Base-by-base conservation (phyloP, 495 filamentous ascomycete genomes). In the Trichoderma virens region DNA sequence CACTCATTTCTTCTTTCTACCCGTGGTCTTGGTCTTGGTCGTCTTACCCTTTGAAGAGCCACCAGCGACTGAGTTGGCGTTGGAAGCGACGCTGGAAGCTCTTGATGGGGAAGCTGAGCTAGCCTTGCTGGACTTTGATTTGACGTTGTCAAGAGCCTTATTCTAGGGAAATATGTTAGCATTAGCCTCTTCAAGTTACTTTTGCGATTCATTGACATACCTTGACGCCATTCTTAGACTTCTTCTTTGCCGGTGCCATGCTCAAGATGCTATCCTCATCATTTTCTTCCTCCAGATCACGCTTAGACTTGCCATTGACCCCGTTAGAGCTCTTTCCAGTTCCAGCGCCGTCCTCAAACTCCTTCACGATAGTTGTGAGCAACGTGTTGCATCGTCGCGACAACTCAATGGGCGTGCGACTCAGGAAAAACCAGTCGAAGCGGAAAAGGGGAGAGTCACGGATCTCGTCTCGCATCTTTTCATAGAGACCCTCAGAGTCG, bases 391-490 rank as follows among this genome's bases (percentile, higher is more conserved):
- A 98, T 41, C 95, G 83, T 65, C 95, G 86, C 64, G 90, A 85
- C 68, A 99, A 89, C 76, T 99, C 95, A 28, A 91, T 84, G 2
- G 95, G 92, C 2, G 95, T 99, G 16, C 95, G 84, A 70, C 90
- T 93, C 31, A 99, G 81, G 80, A 98, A 96, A 78, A 98, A 99
- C 95, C 95, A 99, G 69, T 99, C 95, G 67, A 99, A 99, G 31
- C 95, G 85, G 82, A 99, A 99, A 20, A 98, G 77, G 9, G 95
- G 93, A 61, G 88, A 92, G 67, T 99, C 94, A 9, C 94, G 87
- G 66, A 99, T 96, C 70, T 93, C 91, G 64, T 94, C 90, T 18
- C 92, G 85, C 68, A 97, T 93, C 70, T 84, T 86, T 66, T 96
- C 91, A 68, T 90, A 91, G 62, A 96, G 83, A 32, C 85, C 84